These are phyloP conservation scores for Xylariaceae sp. DNA, from an alignment of 2,329 filamentous ascomycete species.

Conservation along the genomic window DNA sequence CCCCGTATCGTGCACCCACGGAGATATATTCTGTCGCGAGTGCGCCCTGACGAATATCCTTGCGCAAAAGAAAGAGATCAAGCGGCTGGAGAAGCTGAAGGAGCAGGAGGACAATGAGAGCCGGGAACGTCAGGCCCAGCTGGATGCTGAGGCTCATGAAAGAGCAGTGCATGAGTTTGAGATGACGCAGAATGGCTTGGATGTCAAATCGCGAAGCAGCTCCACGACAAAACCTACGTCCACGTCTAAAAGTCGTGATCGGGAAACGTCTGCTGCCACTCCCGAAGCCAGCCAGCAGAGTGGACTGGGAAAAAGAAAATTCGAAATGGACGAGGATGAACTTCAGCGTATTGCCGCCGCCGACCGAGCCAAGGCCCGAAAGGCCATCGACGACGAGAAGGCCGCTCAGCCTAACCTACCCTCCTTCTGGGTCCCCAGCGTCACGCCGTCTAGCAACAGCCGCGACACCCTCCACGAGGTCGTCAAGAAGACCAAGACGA, in stretches of 20 bases:
- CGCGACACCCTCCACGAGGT: slow-evolving; percentile 51
- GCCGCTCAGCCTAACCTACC: slow-evolving; percentile 64
- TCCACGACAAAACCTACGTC: slow-evolving; percentile 30
- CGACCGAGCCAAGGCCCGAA: slow-evolving; percentile 65
- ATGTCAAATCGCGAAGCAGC: slow-evolving; percentile 22
- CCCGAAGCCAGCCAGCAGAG: slow-evolving; percentile 21
- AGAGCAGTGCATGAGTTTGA: slow-evolving; percentile 79
- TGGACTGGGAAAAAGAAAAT: slow-evolving; percentile 64
- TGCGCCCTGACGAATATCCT: slow-evolving; percentile 90
- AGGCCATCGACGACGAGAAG: slow-evolving; percentile 67
- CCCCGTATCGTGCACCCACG: slow-evolving; percentile 76
- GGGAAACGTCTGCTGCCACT: slow-evolving; percentile 19
- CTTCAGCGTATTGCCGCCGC: slow-evolving; percentile 62
- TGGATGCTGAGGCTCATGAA: slow-evolving; percentile 64
- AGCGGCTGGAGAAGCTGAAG: slow-evolving; percentile 64
- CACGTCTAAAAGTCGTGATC: slow-evolving; percentile 20
- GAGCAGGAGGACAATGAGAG: slow-evolving; percentile 58
- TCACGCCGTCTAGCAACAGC: slow-evolving; percentile 64
- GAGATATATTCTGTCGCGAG: slow-evolving; percentile 92
- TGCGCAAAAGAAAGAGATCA: slow-evolving; percentile 85
- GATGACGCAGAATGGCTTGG: slow-evolving; percentile 68
- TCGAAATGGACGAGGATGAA: slow-evolving; percentile 73
- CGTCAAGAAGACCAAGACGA: slow-evolving; percentile 58
- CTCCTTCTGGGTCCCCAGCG: slow-evolving; percentile 88
- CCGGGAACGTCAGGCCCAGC: slow-evolving; percentile 56